These are phyloP conservation scores for Phlyctochytrium planicorne DNA, from an alignment of 192 early-diverging fungal genomes.

Conservation along the genomic window DNA sequence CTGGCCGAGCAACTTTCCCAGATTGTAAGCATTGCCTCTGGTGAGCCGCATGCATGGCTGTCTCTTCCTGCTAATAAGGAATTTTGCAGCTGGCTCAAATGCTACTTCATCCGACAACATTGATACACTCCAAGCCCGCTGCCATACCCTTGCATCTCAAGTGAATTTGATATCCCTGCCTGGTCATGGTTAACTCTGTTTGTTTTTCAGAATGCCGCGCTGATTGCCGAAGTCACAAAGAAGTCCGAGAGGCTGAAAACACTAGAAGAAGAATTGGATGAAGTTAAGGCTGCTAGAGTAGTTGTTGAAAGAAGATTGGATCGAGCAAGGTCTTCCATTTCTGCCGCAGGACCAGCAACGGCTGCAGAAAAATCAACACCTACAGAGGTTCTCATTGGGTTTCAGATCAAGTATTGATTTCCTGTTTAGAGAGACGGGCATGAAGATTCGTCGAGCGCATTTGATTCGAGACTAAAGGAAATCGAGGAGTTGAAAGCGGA, in stretches of 20 bases:
- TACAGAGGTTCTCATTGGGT: constrained; percentile 1
- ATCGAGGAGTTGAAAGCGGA: constrained; percentile 30
- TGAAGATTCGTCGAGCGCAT: constrained; percentile 2
- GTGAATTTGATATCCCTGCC: too few species aligned
- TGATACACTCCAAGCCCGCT: constrained; percentile 15
- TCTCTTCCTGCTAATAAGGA: too few species aligned
- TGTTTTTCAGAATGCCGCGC: too few species aligned
- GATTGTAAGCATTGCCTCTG: too few species aligned
- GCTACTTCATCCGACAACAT: too few species aligned
- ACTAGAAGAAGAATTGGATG: constrained; percentile 18
- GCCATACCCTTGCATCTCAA: constrained; percentile 15
- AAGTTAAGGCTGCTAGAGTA: constrained; percentile 1
- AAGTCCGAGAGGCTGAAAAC: constrained; percentile 8
- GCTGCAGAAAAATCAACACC: too few species aligned
- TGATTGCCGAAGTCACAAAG: too few species aligned
- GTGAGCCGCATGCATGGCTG: too few species aligned
- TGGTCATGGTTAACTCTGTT: too few species aligned
- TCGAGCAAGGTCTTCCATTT: constrained; percentile 8
- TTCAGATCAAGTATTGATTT: constrained; percentile 7
- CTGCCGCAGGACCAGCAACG: neutral
- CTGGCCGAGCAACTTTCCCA: too few species aligned
- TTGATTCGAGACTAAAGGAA: constrained; percentile 33
- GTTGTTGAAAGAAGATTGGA: constrained; percentile 28
- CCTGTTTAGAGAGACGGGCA: neutral
- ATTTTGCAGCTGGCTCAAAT: too few species aligned